Conservation (phyloP, 345 rosid genomes). For the Ricinus communis region DNA sequence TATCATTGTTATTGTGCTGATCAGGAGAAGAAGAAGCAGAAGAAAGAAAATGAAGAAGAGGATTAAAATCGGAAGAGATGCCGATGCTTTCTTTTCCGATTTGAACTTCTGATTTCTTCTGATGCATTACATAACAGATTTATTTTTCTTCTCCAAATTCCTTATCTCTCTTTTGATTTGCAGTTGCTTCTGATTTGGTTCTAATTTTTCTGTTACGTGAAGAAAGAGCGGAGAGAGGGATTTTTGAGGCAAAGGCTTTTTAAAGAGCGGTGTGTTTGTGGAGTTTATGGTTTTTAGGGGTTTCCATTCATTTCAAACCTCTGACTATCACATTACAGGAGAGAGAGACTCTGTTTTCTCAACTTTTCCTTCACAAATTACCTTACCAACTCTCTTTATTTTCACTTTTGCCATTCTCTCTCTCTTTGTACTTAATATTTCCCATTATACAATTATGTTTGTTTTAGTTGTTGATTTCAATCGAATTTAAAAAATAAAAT, state of each 20-base stretch:
- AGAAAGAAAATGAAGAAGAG: constrained; percentile 52
- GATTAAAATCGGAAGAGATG: constrained; percentile 97
- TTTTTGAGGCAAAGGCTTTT: background rate
- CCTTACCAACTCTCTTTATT: background rate
- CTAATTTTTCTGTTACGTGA: background rate
- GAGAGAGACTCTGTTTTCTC: no score
- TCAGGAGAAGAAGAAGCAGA: constrained; percentile 25
- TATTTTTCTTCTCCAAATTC: background rate
- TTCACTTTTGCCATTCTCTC: no score
- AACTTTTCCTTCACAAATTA: no score
- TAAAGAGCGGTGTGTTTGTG: constrained; percentile 22
- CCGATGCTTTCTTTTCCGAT: constrained; percentile 99
- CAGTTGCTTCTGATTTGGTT: background rate
- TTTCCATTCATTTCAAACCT: constrained; percentile 25
- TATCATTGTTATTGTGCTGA: background rate
- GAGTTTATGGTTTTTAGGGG: constrained; percentile 28
- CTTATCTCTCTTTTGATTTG: background rate
- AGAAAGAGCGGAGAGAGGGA: background rate
- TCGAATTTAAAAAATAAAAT: no score
- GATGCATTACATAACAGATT: constrained; percentile 79
- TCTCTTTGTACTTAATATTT: no score
- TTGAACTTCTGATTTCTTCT: constrained; percentile 96
- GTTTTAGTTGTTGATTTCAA: no score
- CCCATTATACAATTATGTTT: no score
- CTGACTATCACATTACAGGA: background rate